Evolutionary conservation across 1,139 yeast genomes (phyloP), one percentile per base, ranked within the genome.

Genomic region (Yamadazyma epiphylla): DNA sequence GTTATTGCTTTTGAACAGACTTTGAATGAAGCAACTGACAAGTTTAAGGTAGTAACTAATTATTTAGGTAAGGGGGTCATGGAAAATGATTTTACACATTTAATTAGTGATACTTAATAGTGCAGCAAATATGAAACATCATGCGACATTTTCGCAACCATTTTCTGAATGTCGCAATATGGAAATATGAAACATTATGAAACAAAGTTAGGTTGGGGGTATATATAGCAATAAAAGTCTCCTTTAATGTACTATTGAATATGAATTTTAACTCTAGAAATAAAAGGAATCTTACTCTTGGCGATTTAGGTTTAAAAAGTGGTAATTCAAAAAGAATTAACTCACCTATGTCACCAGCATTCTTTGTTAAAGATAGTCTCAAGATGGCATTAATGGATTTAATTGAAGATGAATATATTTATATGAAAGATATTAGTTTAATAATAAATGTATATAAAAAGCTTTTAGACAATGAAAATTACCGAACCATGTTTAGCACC

Each of bases 21-120:
- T 2, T 57, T 89, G 37, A 62, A 66, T 13, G 81, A 75, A 14
- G 65, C 78, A 22, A 73, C 66, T 5, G 88, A 82, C 41, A 71
- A 84, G 46, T 82, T 88, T 51, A 82, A 78, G 48, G 80, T 80
- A 3, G 72, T 89, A 33, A 71, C 84, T 32, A 94, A 86, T 35
- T 88, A 82, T 52, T 71, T 88, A 30, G 95, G 96, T 4, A 74
- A 86, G 38, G 98, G 98, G 2, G 89, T 85, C 0, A 73, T 87
- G 78, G 88, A 79, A 44, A 53, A 56, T 31, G 64, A 60, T 17
- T 53, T 28, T 27, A 27, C 36, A 11, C 53, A 30, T 41, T 39
- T 29, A 35, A 43, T 9, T 28, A 44, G 25, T 27, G 45, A 35
- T 33, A 36, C 19, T 23, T 7, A 17, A 17, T 17, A 7, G 10